Conservation (phyloP, 257 asterid genomes). For the Cordia subcordata region DNA sequence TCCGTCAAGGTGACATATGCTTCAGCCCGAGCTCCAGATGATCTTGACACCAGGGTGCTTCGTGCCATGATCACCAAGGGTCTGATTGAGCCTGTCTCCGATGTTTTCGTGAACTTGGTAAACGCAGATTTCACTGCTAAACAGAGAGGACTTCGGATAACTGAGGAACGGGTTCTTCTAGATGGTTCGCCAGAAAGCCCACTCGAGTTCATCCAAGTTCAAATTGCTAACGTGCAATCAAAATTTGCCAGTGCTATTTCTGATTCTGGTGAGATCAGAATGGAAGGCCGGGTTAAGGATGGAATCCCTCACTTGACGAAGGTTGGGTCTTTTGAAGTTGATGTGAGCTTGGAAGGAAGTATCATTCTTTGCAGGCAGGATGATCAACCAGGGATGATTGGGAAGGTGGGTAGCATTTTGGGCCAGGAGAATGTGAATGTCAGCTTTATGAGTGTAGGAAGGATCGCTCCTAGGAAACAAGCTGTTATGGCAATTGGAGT, state of each 20-base stretch:
- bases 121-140: constrained; percentile 94
- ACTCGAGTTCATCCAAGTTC: constrained; percentile 67
- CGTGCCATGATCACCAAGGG: constrained; percentile 98
- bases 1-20: constrained; percentile 68
- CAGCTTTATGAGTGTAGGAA: constrained; percentile 90
- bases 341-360: constrained; percentile 91
- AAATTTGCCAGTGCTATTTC: constrained; percentile 87
- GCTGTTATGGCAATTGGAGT: constrained; percentile 97
- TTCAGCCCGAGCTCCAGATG: constrained; percentile 86
- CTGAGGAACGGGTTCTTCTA: constrained; percentile 62
- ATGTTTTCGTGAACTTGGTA: constrained; percentile 64
- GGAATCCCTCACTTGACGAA: constrained; percentile 81
- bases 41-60: constrained; percentile 79
- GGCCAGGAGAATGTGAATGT: constrained; percentile 87
- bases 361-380: constrained; percentile 86
- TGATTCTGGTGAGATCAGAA: constrained; percentile 65
- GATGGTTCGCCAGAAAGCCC: constrained; percentile 90
- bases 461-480: constrained; percentile 79
- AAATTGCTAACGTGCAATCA: constrained; percentile 79
- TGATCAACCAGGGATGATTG: constrained; percentile 97
- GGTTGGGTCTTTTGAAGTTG: constrained; percentile 89
- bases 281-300: constrained; percentile 85
- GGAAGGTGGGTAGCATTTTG: constrained; percentile 77
- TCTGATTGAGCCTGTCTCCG: constrained; percentile 84
- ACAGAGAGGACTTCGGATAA: constrained; percentile 70